phyloP scores from a whole-genome alignment of 805 yeast species.

The Kazachstania taianensis region DNA sequence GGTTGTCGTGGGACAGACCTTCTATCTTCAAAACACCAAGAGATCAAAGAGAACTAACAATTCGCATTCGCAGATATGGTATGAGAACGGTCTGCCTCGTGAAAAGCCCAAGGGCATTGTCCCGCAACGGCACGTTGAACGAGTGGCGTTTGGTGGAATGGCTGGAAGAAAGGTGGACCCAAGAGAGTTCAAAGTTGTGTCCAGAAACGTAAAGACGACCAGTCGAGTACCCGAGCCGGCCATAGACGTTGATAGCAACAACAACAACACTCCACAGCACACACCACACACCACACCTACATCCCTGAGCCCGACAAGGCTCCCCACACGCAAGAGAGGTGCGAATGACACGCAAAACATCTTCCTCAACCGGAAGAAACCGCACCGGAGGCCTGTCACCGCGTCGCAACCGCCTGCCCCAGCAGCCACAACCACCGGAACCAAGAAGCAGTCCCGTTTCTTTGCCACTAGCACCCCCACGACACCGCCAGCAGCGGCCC shows the following conservation, averaged over 20 bases:
- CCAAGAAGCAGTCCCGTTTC: too few relatives aligned
- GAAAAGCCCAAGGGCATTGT: background rate
- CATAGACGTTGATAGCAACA: too few relatives aligned
- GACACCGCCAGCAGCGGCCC: background rate
- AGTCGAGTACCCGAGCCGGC: background rate
- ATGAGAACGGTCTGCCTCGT: background rate
- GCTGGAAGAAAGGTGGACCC: conserved; percentile 13
- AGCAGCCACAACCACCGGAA: background rate
- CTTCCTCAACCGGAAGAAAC: background rate
- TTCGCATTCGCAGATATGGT: background rate
- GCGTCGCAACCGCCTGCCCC: background rate
- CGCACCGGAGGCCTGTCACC: background rate
- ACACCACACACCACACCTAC: background rate
- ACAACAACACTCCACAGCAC: background rate
- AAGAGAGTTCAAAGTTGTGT: conserved; percentile 1
- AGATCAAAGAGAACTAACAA: background rate
- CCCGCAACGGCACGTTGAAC: conserved; percentile 1
- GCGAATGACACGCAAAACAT: background rate
- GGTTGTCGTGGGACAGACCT: conserved; percentile 14
- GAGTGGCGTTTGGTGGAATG: conserved; percentile 28
- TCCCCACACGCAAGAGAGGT: background rate
- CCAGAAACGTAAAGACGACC: background rate
- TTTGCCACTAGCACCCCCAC: background rate
- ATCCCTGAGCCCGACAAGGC: background rate
- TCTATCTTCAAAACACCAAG: background rate